Evolutionary conservation across 1,284 basidiomycete species (phyloP), one percentile per base, ranked within the genome.

Genomic region (Gymnopus androsaceus): DNA sequence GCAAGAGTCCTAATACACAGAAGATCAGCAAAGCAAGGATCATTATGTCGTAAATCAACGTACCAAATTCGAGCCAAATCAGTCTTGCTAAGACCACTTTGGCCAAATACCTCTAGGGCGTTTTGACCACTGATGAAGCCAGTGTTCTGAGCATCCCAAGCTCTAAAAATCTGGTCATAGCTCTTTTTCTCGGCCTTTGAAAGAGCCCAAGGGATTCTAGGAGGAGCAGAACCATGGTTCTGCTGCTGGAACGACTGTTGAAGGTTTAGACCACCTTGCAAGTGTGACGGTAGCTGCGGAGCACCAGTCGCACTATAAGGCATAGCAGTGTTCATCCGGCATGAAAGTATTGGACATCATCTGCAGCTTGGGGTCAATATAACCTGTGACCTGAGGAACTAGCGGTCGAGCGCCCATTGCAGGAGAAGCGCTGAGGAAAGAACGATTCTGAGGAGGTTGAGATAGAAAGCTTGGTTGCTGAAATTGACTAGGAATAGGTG

Each of bases 101-200:
- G 93, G 0, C 95, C 94, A 74, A 99, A 99, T 21, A 98, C 94
- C 67, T 98, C 94, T 48, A 91, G 78, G 0, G 95, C 95, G 41
- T 88, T 92, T 63, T 85, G 80, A 41, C 95, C 95, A 52, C 74
- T 86, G 69, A 99, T 93, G 73, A 96, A 99, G 2, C 94, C 93
- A 1, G 89, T 88, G 21, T 84, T 82, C 40, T 84, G 79, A 1
- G 84, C 75, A 70, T 98, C 96, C 97, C 96, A 99, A 25, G 94
- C 92, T 56, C 96, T 81, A 78, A 99, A 99, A 67, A 98, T 96
- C 68, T 92, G 84, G 70, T 98, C 94, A 68, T 99, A 99, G 65
- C 89, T 90, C 79, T 98, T 98, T 79, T 95, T 95, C 78, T 99
- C 96, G 36, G 88, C 85, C 69, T 92, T 91, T 19, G 86, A 87